Base-by-base conservation (phyloP, 176 grass and related monocot genomes). In the Aegilops sharonensis region DNA sequence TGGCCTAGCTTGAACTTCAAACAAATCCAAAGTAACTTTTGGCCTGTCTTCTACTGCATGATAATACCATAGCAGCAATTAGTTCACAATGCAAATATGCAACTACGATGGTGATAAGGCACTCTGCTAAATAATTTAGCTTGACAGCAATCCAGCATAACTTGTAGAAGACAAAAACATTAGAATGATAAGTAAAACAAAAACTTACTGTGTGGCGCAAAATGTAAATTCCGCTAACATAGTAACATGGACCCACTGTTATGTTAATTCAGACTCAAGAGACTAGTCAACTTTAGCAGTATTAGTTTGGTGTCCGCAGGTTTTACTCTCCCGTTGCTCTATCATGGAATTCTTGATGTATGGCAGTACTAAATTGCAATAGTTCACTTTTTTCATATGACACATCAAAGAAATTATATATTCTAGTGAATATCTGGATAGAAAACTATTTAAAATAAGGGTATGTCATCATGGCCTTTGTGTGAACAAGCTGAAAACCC, bases 401-500 rank as follows among this genome's bases (percentile, higher is more conserved):
- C 29, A 48, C 13, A 76, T 61, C 3, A 56, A 30, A 47, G 8
- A 66, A 78, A 45, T 68, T 57, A 60, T 10, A 42, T 72, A 31
- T 75, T 35, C 65, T 45, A 20, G 66, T 47, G 11, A 84, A 86
- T 72, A 32, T 52, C 5, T 52, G 48, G 48, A 52, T 50, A 50
- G 48, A 50, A 50, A 50, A 50, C 14, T 50, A 50, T 50, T 50
- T 50, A 0, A 5, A 50, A 50, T 15, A 50, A 50, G 14, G 48
- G 48, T 14, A 54, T 6, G 50, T 54, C 50, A 15, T 71, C 17
- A 73, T 50, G 39, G 60, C 11, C 11, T 72, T 62, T 11, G 34
- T 80, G 66, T 63, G 65, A 80, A 62, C 50, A 72, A 80, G 66
- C 20, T 72, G 54, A 63, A 86, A 48, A 48, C 40, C n/a, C 68